Conservation (phyloP, 2,329 filamentous ascomycete genomes). For the Aspergillus hiratsukae region DNA sequence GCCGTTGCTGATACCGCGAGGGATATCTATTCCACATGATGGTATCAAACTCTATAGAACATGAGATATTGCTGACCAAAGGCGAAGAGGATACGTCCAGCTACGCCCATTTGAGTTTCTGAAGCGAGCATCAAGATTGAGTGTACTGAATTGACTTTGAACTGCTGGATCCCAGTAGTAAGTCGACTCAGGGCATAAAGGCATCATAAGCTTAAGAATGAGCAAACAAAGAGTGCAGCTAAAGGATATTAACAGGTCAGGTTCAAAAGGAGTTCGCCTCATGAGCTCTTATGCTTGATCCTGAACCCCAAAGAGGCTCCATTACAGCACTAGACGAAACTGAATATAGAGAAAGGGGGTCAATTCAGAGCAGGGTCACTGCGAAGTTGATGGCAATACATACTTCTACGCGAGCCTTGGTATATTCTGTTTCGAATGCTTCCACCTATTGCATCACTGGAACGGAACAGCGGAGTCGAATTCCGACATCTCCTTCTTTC, state of each 20-base stretch:
- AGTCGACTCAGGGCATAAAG: neutral
- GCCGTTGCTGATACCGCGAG: neutral
- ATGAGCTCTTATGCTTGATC: neutral
- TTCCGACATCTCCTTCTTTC: neutral
- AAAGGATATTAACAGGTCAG: neutral
- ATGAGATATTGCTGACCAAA: neutral
- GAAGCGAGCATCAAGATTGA: neutral
- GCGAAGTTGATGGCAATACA: no score
- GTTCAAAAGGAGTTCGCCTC: neutral
- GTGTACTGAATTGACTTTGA: neutral
- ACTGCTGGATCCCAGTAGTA: neutral
- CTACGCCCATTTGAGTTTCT: neutral
- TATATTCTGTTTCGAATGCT: neutral
- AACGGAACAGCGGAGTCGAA: neutral
- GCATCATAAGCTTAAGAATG: neutral
- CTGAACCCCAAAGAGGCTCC: neutral
- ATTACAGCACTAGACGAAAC: neutral
- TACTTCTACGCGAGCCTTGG: neutral
- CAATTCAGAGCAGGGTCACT: no score
- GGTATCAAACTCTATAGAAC: neutral
- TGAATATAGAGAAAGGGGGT: neutral
- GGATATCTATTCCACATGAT: neutral
- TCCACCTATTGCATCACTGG: neutral
- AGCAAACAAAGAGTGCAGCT: neutral
- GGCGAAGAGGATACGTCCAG: neutral